Base-by-base conservation (phyloP, 257 asterid species). In the Petunia axillaris region DNA sequence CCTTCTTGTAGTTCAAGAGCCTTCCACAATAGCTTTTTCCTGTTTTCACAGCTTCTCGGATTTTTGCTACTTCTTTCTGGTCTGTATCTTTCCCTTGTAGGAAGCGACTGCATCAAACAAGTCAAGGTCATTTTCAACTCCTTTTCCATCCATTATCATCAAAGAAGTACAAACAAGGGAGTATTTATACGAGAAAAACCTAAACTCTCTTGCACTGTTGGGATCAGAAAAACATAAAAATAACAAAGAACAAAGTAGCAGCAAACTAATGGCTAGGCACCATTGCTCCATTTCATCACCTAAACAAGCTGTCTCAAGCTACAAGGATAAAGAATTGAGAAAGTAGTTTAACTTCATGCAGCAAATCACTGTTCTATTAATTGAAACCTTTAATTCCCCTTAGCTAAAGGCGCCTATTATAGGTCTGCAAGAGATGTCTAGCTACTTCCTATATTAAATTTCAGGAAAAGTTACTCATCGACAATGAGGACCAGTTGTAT, bases 21-120 rank as follows among this genome's bases (percentile, higher is more conserved):
- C 99, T 89, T 77, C 99, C 99, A 83, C 99, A 96, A 76, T 92
- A 96, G 90, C 97, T 92, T 39, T 81, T 83, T 57, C 99, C 99
- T 3, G 91, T 83, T 88, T 54, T 90, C 55, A 89, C 82, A 5
- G 99, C 97, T 6, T 57, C 81, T 74, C 98, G 81, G 64, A 96
- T 91, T 85, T 91, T 96, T 6, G 64, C 97, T 14, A 96, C 98
- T 89, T 96, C 99, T 2, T 87, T 82, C 88, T 75, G 89, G 85
- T 96, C 98, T 35, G 99, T 96, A 11, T 90, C 98, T 4, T 92
- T 90, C 60, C 99, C 99, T 90, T 96, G 99, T 82, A 96, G 84
- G 89, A 96, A 96, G 62, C 99, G 99, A 87, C 99, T 96, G 90
- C 86, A 89, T 85, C 83, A 81, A 87, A 88, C 63, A 86, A 89